Conservation (phyloP, 23 red algal species). For the Cyanidioschyzon merolae region DNA sequence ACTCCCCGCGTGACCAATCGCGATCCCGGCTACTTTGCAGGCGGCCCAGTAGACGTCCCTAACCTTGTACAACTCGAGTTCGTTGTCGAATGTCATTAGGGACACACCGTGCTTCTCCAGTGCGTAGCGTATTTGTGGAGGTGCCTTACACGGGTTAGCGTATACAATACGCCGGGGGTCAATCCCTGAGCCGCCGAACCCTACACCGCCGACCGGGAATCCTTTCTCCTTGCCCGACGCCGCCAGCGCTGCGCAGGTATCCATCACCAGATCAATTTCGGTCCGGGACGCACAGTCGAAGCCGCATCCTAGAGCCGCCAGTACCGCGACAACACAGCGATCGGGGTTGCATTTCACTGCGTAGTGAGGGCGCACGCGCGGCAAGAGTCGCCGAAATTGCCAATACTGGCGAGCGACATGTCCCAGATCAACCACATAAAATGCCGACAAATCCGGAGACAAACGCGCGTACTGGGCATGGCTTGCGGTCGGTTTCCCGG, state of each 20-base stretch:
- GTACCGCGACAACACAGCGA: constrained; percentile 28
- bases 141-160: constrained; percentile 70
- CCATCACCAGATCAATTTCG: constrained; percentile 55
- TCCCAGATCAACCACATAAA: constrained; percentile 58
- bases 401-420: constrained; percentile 32
- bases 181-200: background rate
- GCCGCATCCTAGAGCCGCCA: constrained; percentile 46
- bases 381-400: constrained; percentile 39
- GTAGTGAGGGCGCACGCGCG: constrained; percentile 48
- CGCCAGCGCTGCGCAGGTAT: constrained; percentile 5
- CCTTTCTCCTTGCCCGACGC: constrained; percentile 3
- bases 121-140: constrained; percentile 32
- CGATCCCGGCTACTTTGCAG: background rate
- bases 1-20: background rate
- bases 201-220: background rate
- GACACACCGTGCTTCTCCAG: constrained; percentile 28
- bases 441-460: constrained; percentile 24
- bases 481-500: constrained; percentile 2
- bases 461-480: constrained; percentile 17
- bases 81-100: constrained; percentile 64
- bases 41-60: constrained; percentile 14
- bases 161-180: constrained; percentile 43
- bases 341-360: constrained; percentile 94
- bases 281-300: constrained; percentile 68
- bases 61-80: constrained; percentile 66